Evolutionary conservation across 2,329 filamentous ascomycete genomes (phyloP).

Genomic region (Ophiostoma quercus): DNA sequence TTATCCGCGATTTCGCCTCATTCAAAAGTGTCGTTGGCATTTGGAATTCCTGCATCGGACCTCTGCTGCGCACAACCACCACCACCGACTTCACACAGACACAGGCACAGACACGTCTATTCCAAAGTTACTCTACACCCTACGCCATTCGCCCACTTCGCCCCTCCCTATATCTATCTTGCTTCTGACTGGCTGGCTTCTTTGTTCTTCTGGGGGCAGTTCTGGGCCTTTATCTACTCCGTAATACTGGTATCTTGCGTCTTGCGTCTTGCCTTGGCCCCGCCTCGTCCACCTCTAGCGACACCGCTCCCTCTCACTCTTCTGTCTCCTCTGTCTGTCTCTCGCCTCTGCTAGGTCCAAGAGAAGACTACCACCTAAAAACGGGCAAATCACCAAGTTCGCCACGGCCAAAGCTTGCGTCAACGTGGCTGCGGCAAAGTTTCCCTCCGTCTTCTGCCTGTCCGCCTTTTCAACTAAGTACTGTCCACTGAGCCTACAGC

Average conservation of each 20-base stretch:
- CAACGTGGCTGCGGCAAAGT: not conserved
- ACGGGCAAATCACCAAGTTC: not conserved
- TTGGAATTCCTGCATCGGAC: not conserved
- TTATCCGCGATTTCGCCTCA: not conserved
- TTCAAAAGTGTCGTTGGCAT: not conserved
- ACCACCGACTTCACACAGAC: not conserved
- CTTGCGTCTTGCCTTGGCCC: not conserved
- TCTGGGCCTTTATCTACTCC: slow-evolving; percentile 1
- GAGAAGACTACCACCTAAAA: slow-evolving; percentile 4
- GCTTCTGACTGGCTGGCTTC: slow-evolving; percentile 8
- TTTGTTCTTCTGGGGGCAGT: not conserved
- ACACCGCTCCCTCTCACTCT: slow-evolving; percentile 9
- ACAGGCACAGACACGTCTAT: not conserved
- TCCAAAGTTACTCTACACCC: not conserved
- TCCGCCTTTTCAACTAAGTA: not conserved
- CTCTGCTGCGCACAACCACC: not conserved
- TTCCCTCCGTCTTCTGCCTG: not conserved
- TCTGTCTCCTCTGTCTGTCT: not conserved
- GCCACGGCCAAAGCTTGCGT: slow-evolving; percentile 1
- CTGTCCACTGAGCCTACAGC: not conserved
- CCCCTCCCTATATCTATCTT: slow-evolving; percentile 4
- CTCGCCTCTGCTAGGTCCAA: not conserved
- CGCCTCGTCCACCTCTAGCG: slow-evolving; percentile 1
- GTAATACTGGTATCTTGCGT: not conserved
- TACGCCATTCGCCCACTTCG: not conserved